These are phyloP conservation scores for Aphanomyces cochlioides DNA, from an alignment of 352 stramenopile genomes.

Conservation along the genomic window DNA sequence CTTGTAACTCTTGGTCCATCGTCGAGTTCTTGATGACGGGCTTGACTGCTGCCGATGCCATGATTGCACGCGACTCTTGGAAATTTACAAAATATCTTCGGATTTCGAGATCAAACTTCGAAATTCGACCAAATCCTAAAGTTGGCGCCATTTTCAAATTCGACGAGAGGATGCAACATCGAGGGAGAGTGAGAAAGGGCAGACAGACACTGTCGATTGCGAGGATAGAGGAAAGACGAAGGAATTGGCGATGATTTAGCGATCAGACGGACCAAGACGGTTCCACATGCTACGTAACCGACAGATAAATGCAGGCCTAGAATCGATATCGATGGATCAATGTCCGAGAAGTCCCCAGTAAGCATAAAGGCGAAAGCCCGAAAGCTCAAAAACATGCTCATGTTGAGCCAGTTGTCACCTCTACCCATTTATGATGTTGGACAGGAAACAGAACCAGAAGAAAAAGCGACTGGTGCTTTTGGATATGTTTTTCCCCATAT, in stretches of 20 bases:
- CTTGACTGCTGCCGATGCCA: constrained; percentile 43
- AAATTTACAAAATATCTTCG: constrained; percentile 4
- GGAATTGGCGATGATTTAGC: too few relatives aligned
- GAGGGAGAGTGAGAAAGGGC: too few relatives aligned
- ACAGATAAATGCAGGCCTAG: too few relatives aligned
- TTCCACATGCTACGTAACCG: too few relatives aligned
- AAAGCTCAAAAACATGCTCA: constrained; percentile 21
- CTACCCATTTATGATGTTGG: constrained; percentile 20
- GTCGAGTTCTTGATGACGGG: constrained; percentile 84
- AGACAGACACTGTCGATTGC: too few relatives aligned
- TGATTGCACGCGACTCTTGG: not conserved
- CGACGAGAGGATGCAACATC: too few relatives aligned
- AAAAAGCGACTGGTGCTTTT: constrained; percentile 17
- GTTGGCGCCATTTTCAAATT: too few relatives aligned
- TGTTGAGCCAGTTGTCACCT: constrained; percentile 14
- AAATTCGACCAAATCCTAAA: not conserved
- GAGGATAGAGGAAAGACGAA: too few relatives aligned
- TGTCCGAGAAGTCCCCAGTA: not conserved
- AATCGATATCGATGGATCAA: not conserved
- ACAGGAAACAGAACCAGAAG: constrained; percentile 9
- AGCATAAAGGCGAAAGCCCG: not conserved
- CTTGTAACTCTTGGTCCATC: constrained; percentile 82
- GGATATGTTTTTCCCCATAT: constrained; percentile 15
- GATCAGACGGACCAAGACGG: too few relatives aligned
- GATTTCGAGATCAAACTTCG: not conserved